Base-by-base conservation (phyloP, 176 grass and related monocot species). In the Juncus inflexus region DNA sequence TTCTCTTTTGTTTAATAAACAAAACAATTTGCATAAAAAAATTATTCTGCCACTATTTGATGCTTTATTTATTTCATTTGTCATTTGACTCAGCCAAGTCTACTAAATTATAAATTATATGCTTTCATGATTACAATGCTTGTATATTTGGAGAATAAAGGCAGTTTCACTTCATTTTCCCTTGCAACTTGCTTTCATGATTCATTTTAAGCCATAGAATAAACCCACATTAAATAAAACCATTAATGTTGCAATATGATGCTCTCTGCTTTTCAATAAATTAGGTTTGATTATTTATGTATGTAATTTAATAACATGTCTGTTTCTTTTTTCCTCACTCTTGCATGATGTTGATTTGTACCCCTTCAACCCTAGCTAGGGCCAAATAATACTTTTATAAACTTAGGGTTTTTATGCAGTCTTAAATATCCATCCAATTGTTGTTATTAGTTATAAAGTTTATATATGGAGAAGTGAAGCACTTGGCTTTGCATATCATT, bases 401-500 rank as follows among this genome's bases (percentile, higher is more conserved):
- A 28, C 19, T 28, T 28, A 28, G 19, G 19, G 19, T 28, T 28
- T 28, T 28, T 28, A 47, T 47, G 43, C 43, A 28, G 49, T 12
- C 50, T 40, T 10, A 40, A 63, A 40, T 61, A 61, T 61, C 43
- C 7, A 35, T 37, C 36, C 57, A 15, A 39, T 37, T 15, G 9
- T 5, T 70, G 2, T 28, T 58, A 15, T 19, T 39, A 55, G 3
- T 68, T 55, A 56, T n/a, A 57, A 57, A 0, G 10, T 57, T 13
- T 41, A 70, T 5, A 14, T 54, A 67, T 77, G 15, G 12, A 10
- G 63, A 51, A 69, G 54, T 61, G 51, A 77, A 15, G 61, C 19
- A 77, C 40, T 69, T 68, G 64, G 9, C 41, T 69, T 77, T 58
- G 74, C 37, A 60, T 71, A 42, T 42, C 38, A 70, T 70, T 70